Evolutionary conservation across 2,329 filamentous ascomycete species (phyloP), one percentile per base, ranked within the genome.

Genomic region (Pseudocercospora macadamiae): DNA sequence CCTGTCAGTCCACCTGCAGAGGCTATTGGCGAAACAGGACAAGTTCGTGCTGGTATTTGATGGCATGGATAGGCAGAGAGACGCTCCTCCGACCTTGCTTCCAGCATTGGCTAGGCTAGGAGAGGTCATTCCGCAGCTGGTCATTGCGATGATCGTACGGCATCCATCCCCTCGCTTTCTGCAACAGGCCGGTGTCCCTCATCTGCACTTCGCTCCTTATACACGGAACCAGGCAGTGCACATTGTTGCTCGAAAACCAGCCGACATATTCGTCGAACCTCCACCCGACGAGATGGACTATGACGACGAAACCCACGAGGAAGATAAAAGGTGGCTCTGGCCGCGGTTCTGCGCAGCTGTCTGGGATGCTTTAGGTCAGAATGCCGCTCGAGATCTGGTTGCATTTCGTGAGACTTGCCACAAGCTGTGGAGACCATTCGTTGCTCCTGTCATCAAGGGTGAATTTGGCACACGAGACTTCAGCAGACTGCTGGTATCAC

Each of bases 31-130:
- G 51, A 79, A 81, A 2, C 60, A 63, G n/a, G 60, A 63, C 64
- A 86, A 88, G 64, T 92, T 96, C 67, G 86, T 93, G 7, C 75
- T 97, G 58, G 90, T 97, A 9, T 83, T 97, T 63, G 95, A 97
- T 77, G 90, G 86, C 9, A 88, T 97, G 57, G 93, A 97, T 73
- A 84, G 83, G 62, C 90, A 96, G 73, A 83, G 89, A 68, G 93
- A 97, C 70, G 86, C 89, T 4, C 86, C 89, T 4, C 82, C 86
- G 2, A 96, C 91, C 1, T 76, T 97, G 12, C 77, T 96, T 3
- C 87, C 93, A 28, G 92, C 90, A 10, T 77, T 99, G 62, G 90
- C 89, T 19, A 84, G 93, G 61, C 75, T 99, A 18, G 89, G 90
- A 12, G 92, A 97, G 90, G 95, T 77, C 68, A 87, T 77, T 48